These are phyloP conservation scores for Vigna radiata DNA, from an alignment of 306 rosid species.

Conservation along the genomic window DNA sequence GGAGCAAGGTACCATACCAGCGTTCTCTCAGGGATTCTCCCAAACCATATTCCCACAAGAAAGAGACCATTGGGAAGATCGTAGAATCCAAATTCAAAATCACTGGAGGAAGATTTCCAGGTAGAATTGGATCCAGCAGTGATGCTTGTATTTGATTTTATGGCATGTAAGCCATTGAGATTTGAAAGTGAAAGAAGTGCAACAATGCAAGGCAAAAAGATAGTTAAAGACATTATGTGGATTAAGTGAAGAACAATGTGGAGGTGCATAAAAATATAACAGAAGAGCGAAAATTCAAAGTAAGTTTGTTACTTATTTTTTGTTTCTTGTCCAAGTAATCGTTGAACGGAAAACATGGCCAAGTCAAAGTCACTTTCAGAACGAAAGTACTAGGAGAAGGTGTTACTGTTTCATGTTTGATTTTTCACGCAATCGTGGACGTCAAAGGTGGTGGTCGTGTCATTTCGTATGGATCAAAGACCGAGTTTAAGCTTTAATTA, in stretches of 20 bases:
- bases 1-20: constrained; percentile 47
- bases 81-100: constrained; percentile 53
- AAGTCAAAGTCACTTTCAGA: too few species aligned
- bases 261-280: not conserved
- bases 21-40: constrained; percentile 43
- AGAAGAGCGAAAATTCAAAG: too few species aligned
- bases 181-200: constrained; percentile 17
- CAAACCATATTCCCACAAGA: constrained; percentile 49
- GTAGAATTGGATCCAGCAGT: constrained; percentile 48
- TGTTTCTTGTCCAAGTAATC: too few species aligned
- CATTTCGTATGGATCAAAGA: too few species aligned
- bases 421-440: too few species aligned
- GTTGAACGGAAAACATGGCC: too few species aligned
- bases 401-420: too few species aligned
- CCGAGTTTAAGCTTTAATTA: too few species aligned
- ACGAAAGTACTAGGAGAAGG: too few species aligned
- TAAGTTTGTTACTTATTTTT: too few species aligned
- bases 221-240: constrained; percentile 24
- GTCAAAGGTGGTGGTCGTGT: too few species aligned
- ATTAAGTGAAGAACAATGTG: constrained; percentile 21
- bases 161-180: not conserved
- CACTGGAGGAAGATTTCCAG: constrained; percentile 44
- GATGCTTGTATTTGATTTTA: constrained; percentile 20
- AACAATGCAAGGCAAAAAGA: constrained; percentile 12
- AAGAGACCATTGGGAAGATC: constrained; percentile 21